Conservation (phyloP, 108 stramenopile species). For the Bacterosira constricta region DNA sequence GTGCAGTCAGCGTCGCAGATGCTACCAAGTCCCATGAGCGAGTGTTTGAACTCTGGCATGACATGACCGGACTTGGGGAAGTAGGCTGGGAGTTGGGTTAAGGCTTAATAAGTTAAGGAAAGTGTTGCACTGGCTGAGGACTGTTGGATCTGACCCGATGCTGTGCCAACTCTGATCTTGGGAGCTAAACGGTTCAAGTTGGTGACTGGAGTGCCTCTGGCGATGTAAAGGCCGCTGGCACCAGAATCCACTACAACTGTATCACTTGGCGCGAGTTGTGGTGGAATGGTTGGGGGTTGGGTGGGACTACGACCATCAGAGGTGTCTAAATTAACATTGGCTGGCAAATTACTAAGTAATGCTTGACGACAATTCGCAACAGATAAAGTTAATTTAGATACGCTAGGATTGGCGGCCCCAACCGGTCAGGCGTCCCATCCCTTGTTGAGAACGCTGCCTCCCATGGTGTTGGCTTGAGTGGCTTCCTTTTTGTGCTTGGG, state of each 20-base stretch:
- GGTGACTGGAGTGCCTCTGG: not conserved
- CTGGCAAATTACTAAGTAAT: not conserved
- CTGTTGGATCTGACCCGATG: not conserved
- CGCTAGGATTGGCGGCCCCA: not conserved
- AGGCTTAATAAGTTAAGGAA: too few relatives aligned
- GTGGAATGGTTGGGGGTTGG: not conserved
- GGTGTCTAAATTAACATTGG: not conserved
- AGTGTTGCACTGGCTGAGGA: not conserved
- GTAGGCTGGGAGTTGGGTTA: not conserved
- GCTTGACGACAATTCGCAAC: not conserved
- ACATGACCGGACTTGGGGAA: not conserved
- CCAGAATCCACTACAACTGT: not conserved
- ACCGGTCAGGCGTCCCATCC: not conserved
- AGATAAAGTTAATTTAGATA: too few relatives aligned
- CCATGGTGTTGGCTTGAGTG: not conserved
- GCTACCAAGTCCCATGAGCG: not conserved
- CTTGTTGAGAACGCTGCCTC: not conserved
- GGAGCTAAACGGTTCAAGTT: not conserved
- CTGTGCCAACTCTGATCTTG: not conserved
- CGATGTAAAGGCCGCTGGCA: not conserved
- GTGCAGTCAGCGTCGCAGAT: conserved; percentile 6
- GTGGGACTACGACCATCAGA: not conserved
- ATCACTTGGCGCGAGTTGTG: too few relatives aligned
- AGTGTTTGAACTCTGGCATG: conserved; percentile 10
- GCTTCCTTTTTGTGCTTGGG: not conserved